A percentile compares a stretch with the other conserved stretches of the same genome.
Evolutionary conservation across 805 yeast species (phyloP).

Genomic region (Wickerhamiella kurtzmanii): DNA sequence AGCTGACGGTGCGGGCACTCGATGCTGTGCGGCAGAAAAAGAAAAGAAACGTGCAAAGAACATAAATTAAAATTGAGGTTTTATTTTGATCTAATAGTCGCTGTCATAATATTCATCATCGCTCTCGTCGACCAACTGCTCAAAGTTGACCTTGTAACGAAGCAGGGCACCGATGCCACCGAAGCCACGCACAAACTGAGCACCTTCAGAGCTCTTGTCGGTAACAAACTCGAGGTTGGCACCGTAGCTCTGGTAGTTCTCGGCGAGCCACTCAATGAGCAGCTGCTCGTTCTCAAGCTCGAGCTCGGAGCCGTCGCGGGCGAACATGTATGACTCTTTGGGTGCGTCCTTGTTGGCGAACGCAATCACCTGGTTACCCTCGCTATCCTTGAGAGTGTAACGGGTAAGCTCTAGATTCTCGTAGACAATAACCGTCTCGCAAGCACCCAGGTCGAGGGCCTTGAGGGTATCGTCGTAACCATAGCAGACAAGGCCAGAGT

Average conservation of each 20-base stretch:
- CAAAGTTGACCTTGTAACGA: conserved; percentile 94
- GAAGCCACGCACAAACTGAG: conserved; percentile 93
- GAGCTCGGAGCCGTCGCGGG: conserved; percentile 87
- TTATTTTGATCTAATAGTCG: conserved; percentile 25
- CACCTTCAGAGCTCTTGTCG: conserved; percentile 95
- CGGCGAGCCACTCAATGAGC: conserved; percentile 95
- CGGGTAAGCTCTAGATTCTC: conserved; percentile 82
- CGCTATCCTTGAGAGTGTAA: conserved; percentile 70
- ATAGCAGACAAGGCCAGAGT: conserved; percentile 93
- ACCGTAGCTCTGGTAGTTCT: conserved; percentile 86
- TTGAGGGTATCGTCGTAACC: conserved; percentile 94
- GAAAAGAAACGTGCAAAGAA: not conserved
- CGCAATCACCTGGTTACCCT: conserved; percentile 61
- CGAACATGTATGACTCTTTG: conserved; percentile 63
- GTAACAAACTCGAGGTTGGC: conserved; percentile 93
- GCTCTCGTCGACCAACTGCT: conserved; percentile 77
- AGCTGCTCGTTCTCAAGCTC: conserved; percentile 76
- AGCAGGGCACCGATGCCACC: conserved; percentile 98
- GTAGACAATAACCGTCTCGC: conserved; percentile 82
- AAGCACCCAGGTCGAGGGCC: conserved; percentile 92
- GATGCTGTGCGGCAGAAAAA: conserved; percentile 12
- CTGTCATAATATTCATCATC: conserved; percentile 76
- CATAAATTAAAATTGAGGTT: not conserved
- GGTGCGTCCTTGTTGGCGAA: conserved; percentile 61
- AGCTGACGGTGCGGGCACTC: conserved; percentile 14